Evolutionary conservation across 768 basidiomycete species (phyloP).

Genomic region (Suillus decipiens): DNA sequence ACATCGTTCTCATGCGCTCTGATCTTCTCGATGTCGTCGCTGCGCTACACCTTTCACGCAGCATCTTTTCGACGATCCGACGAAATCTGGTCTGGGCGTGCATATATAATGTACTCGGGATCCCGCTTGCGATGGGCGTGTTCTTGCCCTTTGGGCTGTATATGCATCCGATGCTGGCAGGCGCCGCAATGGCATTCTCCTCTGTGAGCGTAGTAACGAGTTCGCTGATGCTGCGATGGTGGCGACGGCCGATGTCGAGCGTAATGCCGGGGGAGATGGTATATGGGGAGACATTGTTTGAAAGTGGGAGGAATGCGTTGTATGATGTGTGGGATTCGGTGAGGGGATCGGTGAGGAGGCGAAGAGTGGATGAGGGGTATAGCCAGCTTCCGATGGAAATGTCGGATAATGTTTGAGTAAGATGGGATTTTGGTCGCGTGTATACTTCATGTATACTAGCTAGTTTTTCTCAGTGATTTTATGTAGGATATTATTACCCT

Average conservation of each 20-base stretch:
- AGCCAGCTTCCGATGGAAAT: conserved; percentile 74
- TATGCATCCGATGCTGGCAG: conserved; percentile 97
- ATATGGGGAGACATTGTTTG: conserved; percentile 38
- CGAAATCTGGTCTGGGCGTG: conserved; percentile 97
- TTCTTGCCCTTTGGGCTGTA: conserved; percentile 91
- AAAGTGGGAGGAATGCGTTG: conserved; percentile 43
- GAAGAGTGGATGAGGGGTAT: conserved; percentile 54
- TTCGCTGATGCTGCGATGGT: conserved; percentile 83
- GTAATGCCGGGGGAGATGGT: conserved; percentile 64
- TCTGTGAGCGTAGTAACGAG: conserved; percentile 94
- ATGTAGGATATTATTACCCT: too few relatives aligned
- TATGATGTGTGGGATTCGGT: conserved; percentile 51
- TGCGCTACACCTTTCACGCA: conserved; percentile 85
- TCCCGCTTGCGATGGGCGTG: conserved; percentile 97
- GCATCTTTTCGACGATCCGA: conserved; percentile 87
- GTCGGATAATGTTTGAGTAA: conserved; percentile 36
- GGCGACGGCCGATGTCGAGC: conserved; percentile 70
- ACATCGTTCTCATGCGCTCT: conserved; percentile 96
- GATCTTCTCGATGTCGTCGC: conserved; percentile 98
- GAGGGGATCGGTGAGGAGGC: conserved; percentile 41
- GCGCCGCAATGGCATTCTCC: conserved; percentile 98
- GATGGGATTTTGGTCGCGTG: background rate
- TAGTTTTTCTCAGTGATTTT: background rate
- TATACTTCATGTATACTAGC: background rate
- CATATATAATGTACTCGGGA: conserved; percentile 89